These are phyloP conservation scores for Reutealis trisperma DNA, from an alignment of 345 rosid species.

Conservation along the genomic window DNA sequence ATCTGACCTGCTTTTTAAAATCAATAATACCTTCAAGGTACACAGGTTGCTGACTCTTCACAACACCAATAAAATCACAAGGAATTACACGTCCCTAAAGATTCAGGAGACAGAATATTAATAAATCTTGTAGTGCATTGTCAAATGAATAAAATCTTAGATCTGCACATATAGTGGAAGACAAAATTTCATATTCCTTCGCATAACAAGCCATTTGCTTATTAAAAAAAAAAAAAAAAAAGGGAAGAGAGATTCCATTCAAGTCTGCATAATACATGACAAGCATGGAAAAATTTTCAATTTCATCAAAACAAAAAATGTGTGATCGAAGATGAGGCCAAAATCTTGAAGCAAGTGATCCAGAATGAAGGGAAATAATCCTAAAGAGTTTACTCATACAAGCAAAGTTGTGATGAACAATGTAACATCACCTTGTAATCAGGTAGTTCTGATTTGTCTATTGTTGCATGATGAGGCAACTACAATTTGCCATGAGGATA, in stretches of 20 bases:
- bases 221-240: too few species aligned
- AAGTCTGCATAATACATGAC: not conserved
- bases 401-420: not conserved
- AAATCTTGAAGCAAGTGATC: not conserved
- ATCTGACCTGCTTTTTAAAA: not conserved
- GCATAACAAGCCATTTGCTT: not conserved
- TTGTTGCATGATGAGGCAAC: too few species aligned
- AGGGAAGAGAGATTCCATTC: not conserved
- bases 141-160: slow-evolving; percentile 6
- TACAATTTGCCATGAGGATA: too few species aligned
- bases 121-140: not conserved
- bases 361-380: not conserved
- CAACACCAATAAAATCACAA: slow-evolving; percentile 85
- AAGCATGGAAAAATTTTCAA: not conserved
- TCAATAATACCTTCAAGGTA: slow-evolving; percentile 64
- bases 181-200: not conserved
- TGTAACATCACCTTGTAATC: not conserved
- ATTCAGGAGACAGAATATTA: slow-evolving; percentile 19
- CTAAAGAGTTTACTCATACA: not conserved
- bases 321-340: not conserved
- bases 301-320: not conserved
- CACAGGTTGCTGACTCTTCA: slow-evolving; percentile 94
- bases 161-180: not conserved
- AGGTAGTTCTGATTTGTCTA: too few species aligned
- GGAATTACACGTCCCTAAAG: slow-evolving; percentile 90